Conservation (phyloP, 257 asterid species). For the Nicotiana paniculata region DNA sequence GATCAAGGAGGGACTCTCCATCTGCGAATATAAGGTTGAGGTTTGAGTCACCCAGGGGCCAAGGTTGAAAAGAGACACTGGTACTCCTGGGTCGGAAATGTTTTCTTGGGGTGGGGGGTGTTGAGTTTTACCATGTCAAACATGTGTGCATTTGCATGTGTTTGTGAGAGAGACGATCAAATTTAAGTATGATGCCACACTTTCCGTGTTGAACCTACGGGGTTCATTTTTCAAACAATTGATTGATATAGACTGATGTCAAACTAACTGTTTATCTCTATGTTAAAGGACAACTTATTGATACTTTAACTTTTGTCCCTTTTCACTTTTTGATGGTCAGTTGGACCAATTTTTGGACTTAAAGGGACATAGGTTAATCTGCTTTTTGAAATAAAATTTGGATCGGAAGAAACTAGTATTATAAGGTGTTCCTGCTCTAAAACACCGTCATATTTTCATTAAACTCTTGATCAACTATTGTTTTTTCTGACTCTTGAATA, state of each 20-base stretch:
- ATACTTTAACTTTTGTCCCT: not conserved
- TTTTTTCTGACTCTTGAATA: not conserved
- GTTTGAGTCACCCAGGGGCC: not conserved
- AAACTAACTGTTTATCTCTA: not conserved
- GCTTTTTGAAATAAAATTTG: not conserved
- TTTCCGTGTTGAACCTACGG: not conserved
- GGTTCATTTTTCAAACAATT: not conserved
- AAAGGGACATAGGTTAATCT: not conserved
- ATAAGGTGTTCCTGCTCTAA: not conserved
- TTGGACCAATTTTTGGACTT: not conserved
- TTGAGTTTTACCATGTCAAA: not conserved
- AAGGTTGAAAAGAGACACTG: not conserved
- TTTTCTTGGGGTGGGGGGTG: not conserved
- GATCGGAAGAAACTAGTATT: not conserved
- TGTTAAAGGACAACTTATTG: not conserved
- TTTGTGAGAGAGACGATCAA: not conserved
- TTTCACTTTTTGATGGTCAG: not conserved
- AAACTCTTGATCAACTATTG: not conserved
- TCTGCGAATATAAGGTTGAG: not conserved
- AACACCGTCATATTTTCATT: not conserved
- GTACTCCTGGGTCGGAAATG: not conserved
- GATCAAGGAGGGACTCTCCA: not conserved
- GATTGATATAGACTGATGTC: not conserved
- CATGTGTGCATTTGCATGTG: not conserved
- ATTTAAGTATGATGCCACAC: not conserved